A percentile compares a stretch with the other conserved stretches of the same genome.
These are phyloP conservation scores for Lophiostoma macrostomum DNA, from an alignment of 495 filamentous ascomycete species.

Conservation along the genomic window DNA sequence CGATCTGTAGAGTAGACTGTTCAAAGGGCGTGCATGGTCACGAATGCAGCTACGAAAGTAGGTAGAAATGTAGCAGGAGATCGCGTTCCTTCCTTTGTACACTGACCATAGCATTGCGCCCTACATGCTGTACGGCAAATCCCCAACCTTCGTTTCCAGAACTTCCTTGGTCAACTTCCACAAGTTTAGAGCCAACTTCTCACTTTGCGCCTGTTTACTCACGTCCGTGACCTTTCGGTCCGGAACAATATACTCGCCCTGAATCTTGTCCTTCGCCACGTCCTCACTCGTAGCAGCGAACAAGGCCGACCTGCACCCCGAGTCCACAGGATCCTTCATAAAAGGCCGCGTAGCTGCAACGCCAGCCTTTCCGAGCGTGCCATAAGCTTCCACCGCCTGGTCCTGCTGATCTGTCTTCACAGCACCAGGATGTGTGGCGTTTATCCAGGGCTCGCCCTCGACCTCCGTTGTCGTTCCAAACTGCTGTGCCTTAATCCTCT, in stretches of 20 bases:
- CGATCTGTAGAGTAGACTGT: too few relatives aligned
- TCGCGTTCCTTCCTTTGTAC: too few relatives aligned
- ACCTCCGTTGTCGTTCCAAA: slow-evolving; percentile 28
- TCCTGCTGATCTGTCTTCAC: slow-evolving; percentile 50
- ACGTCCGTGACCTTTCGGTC: slow-evolving; percentile 49
- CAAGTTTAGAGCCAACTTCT: slow-evolving; percentile 41
- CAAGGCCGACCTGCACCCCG: slow-evolving; percentile 49
- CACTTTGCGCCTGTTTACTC: slow-evolving; percentile 42
- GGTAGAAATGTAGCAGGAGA: too few relatives aligned
- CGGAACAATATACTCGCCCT: slow-evolving; percentile 54
- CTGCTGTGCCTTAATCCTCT: slow-evolving; percentile 17
- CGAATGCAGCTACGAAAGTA: too few relatives aligned
- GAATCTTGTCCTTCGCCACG: slow-evolving; percentile 46
- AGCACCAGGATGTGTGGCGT: slow-evolving; percentile 51
- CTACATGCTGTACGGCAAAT: slow-evolving; percentile 17
- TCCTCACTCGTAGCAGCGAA: slow-evolving; percentile 50
- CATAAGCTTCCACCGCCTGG: slow-evolving; percentile 55
- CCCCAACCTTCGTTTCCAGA: slow-evolving; percentile 42
- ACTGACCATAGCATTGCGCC: background rate
- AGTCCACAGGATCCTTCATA: slow-evolving; percentile 51
- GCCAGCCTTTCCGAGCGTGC: slow-evolving; percentile 43
- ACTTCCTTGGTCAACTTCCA: slow-evolving; percentile 45
- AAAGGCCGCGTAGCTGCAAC: slow-evolving; percentile 44
- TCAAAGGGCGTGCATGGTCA: too few relatives aligned
- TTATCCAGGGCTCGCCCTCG: slow-evolving; percentile 45